These are phyloP conservation scores for Mucor irregularis DNA, from an alignment of 371 early-diverging fungal genomes.

Conservation along the genomic window DNA sequence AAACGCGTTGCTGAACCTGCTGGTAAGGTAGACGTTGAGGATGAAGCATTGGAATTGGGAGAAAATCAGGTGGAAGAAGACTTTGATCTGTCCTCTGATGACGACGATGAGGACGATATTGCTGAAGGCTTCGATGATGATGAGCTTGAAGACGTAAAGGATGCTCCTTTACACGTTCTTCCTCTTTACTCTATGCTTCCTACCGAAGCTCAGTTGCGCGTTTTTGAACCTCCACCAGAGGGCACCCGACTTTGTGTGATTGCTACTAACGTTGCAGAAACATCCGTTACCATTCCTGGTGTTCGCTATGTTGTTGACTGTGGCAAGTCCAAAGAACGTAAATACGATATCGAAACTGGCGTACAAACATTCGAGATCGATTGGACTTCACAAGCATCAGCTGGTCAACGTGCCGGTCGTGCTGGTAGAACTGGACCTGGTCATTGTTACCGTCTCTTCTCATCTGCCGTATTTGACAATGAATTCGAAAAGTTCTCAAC, in stretches of 20 bases:
- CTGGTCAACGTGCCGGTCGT: conserved; percentile 97
- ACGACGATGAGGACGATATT: conserved; percentile 38
- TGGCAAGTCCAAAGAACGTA: conserved; percentile 93
- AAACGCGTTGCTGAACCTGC: conserved; percentile 30
- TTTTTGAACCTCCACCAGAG: conserved; percentile 86
- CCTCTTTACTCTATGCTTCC: conserved; percentile 94
- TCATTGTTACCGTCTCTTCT: conserved; percentile 97
- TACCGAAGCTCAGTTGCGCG: conserved; percentile 84
- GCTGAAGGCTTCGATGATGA: conserved; percentile 51
- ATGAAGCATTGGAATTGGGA: conserved; percentile 63
- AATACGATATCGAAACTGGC: conserved; percentile 78
- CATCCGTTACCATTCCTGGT: conserved; percentile 97
- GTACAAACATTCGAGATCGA: conserved; percentile 87
- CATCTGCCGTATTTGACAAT: conserved; percentile 91
- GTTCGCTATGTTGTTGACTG: conserved; percentile 98
- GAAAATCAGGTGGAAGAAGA: conserved; percentile 58
- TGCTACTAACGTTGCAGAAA: conserved; percentile 99
- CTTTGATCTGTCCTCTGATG: conserved; percentile 53
- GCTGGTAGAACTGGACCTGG: conserved; percentile 98
- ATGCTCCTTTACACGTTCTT: conserved; percentile 77
- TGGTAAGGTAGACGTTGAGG: conserved; percentile 56
- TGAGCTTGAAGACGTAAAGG: conserved; percentile 34
- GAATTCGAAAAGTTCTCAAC: conserved; percentile 84
- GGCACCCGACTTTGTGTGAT: conserved; percentile 94
- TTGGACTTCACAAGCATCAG: conserved; percentile 95